Evolutionary conservation across 345 rosid genomes (phyloP), one percentile per base, ranked within the genome.

Genomic region (Corchorus capsularis): DNA sequence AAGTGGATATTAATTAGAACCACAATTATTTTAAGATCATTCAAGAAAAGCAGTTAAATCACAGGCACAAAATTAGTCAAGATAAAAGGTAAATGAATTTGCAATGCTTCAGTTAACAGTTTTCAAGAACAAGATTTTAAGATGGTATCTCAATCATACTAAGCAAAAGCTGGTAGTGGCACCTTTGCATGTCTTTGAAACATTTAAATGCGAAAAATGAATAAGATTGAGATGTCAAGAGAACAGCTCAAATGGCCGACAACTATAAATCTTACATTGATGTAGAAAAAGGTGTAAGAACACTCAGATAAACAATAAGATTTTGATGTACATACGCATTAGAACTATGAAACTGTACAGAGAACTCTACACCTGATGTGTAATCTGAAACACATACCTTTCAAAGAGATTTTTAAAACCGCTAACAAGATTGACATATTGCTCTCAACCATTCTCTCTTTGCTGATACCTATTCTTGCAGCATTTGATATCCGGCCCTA

Each of bases 391-490:
- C 4, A 62, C 43, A 35, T 14, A 62, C 19, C 43, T 62, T 62
- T 62, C 47, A 15, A 57, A 34, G 45, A 34, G 66, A 34, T 15
- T 34, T 62, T 14, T 34, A 34, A 34, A 62, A 10, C 66, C 13
- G 27, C 63, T 60, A 11, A 61, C 64, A 61, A 61, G 64, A 61
- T 61, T 32, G 41, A 61, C 32, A 12, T 12, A 47, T 46, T 66
- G 53, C 70, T 66, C 45, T 66, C 70, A 43, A 43, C 47, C 14
- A 43, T 64, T n/a, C 15, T 43, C 49, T 65, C 52, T 65, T 32
- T 10, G 52, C 69, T 11, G 20, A 66, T 20, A 20, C 71, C 71
- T n/a, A 12, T 46, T 45, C 37, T 35, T 34, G 14, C 66, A 14
- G 10, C 5, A 27, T 22, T 59, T 27, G 9, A 11, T 64, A 32